Evolutionary conservation across 257 asterid genomes (phyloP), one percentile per base, ranked within the genome.

Genomic region (Henckelia pumila): DNA sequence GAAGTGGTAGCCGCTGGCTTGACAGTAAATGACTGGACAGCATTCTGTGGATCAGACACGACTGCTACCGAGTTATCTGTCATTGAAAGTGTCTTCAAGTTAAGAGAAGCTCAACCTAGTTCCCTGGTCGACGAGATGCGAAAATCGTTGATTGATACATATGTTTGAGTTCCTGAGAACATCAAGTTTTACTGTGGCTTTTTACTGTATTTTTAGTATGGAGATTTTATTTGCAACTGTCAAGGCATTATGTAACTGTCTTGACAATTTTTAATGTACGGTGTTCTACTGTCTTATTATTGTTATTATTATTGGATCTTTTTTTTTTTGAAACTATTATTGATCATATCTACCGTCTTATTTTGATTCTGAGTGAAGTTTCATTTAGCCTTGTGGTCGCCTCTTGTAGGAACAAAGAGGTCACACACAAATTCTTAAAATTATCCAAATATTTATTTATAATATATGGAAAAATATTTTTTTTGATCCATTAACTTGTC

Each of bases 31-130:
- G 96, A 92, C 78, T 92, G 96, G 96, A 84, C 95, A 0, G 96
- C 92, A 2, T 92, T 92, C 72, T 89, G 96, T 44, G 98, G 96
- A n/a, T 83, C 96, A 1, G 96, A 87, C 74, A 92, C 98, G 2
- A 92, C 98, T 64, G 98, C 96, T 30, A 89, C 98, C 0, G 98
- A 92, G 82, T 63, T 89, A 72, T 84, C 94, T 3, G 95, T 92
- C 8, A 78, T 89, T 11, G 96, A 89, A 80, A 85, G 81, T 2
- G 92, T 89, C 35, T 92, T 92, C 84, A 89, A 89, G 87, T 67
- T 89, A 75, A 84, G 96, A 71, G 96, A 86, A 64, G 98, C 91
- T 72, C 92, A 84, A 71, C 97, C 98, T 7, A 77, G 87, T 74
- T 83, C 91, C 7, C 77, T 89, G 52, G 96, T 87, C 2, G 91